Evolutionary conservation across 2,329 filamentous ascomycete genomes (phyloP).

Genomic region (Cladobotryum protrusum): DNA sequence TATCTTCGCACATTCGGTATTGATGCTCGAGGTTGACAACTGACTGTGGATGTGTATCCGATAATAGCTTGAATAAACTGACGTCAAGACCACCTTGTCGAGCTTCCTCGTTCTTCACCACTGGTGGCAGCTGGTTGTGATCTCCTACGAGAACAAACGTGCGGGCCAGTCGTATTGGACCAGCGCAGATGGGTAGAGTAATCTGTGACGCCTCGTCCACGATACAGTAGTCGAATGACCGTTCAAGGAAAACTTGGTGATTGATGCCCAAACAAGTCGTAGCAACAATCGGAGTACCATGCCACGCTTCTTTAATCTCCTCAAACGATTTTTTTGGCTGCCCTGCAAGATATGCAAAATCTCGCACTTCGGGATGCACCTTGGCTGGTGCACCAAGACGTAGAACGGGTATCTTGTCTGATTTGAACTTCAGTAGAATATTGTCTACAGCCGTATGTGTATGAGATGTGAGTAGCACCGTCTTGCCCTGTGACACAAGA

Average conservation of each 20-base stretch:
- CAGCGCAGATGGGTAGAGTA: slow-evolving; percentile 87
- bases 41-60: slow-evolving; percentile 77
- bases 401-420: slow-evolving; percentile 70
- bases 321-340: slow-evolving; percentile 71
- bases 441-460: slow-evolving; percentile 98
- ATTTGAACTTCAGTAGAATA: slow-evolving; percentile 83
- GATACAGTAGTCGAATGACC: slow-evolving; percentile 95
- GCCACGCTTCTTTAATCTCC: slow-evolving; percentile 77
- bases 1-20: slow-evolving; percentile 96
- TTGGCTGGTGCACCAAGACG: slow-evolving; percentile 82
- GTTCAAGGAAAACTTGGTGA: slow-evolving; percentile 80
- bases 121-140: slow-evolving; percentile 89
- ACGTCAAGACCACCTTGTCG: slow-evolving; percentile 81
- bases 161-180: slow-evolving; percentile 84
- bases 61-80: slow-evolving; percentile 88
- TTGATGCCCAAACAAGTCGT: slow-evolving; percentile 92
- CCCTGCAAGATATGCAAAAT: slow-evolving; percentile 75
- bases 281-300: slow-evolving; percentile 81
- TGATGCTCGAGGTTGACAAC: slow-evolving; percentile 92
- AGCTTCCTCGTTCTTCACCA: slow-evolving; percentile 89
- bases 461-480: slow-evolving; percentile 87
- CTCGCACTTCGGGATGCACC: slow-evolving; percentile 78
- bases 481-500: slow-evolving; percentile 82
- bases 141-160: slow-evolving; percentile 95
- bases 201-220: slow-evolving; percentile 98